Conservation (phyloP, 2,329 filamentous ascomycete genomes). For the Exutisphaerella laricina region DNA sequence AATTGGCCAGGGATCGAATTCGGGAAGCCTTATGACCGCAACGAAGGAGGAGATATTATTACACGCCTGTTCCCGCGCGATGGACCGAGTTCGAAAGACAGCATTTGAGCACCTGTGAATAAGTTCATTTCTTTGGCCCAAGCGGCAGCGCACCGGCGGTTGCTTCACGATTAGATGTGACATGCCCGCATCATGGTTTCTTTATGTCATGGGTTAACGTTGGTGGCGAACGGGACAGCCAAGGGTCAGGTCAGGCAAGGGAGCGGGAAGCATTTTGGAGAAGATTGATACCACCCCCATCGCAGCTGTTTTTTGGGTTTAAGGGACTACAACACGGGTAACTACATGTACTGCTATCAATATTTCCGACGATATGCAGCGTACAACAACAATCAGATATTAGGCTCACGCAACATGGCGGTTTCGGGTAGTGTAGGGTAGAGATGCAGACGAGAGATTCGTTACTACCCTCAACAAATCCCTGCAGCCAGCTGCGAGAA, state of each 20-base stretch:
- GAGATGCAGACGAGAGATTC: conserved; percentile 9
- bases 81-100: too few species aligned
- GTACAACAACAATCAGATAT: conserved; percentile 5
- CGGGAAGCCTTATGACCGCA: too few species aligned
- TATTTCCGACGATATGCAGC: conserved; percentile 15
- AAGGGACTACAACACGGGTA: neutral
- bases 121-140: neutral
- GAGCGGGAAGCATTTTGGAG: neutral
- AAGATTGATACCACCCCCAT: conserved; percentile 12
- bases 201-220: neutral
- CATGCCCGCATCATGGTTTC: neutral
- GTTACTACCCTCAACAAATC: conserved; percentile 17
- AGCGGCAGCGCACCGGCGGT: neutral
- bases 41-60: too few species aligned
- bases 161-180: neutral
- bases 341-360: conserved; percentile 1
- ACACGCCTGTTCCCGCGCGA: too few species aligned
- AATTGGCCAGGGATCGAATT: too few species aligned
- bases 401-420: conserved; percentile 15
- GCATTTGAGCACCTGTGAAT: neutral
- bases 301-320: conserved; percentile 2
- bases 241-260: neutral
- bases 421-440: neutral
- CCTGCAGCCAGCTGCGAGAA: conserved; percentile 18
- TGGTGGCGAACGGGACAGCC: neutral